Percentiles rank a stretch among this genome's conserved stretches.
Conservation (phyloP, 805 yeast genomes). For the Nakazawaea ishiwadae region DNA sequence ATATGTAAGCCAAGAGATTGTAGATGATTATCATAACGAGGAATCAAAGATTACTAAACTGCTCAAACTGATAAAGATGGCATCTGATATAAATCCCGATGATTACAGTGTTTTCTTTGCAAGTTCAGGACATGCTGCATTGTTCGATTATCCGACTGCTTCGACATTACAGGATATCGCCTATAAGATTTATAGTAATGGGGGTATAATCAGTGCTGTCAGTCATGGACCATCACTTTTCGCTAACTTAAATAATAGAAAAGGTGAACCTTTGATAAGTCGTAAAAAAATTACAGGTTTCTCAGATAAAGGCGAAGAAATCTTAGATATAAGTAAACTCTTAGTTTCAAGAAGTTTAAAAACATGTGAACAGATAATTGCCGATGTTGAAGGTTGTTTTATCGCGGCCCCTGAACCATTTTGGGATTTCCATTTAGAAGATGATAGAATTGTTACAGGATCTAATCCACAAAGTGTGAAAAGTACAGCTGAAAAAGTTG, state of each 20-base stretch:
- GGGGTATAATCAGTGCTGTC: conserved; percentile 59
- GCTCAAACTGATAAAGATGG: conserved; percentile 37
- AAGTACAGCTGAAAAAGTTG: conserved; percentile 40
- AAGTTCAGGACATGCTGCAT: conserved; percentile 63
- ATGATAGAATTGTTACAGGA: conserved; percentile 62
- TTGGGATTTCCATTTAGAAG: conserved; percentile 45
- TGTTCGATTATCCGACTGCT: conserved; percentile 55
- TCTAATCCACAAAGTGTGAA: conserved; percentile 57
- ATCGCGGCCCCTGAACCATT: conserved; percentile 46
- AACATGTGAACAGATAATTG: conserved; percentile 34
- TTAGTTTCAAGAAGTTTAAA: conserved; percentile 24
- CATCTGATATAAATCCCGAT: conserved; percentile 41
- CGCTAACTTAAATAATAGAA: conserved; percentile 37
- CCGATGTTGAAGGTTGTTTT: conserved; percentile 37
- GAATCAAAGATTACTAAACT: conserved; percentile 33
- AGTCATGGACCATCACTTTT: conserved; percentile 68
- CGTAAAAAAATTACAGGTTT: conserved; percentile 61
- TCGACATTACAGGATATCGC: conserved; percentile 40
- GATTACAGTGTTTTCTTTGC: conserved; percentile 55
- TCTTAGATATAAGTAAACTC: conserved; percentile 21
- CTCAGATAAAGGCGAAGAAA: conserved; percentile 48
- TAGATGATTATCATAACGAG: conserved; percentile 28
- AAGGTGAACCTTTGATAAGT: conserved; percentile 40
- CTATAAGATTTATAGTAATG: conserved; percentile 38
- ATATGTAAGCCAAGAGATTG: conserved; percentile 45